Base-by-base conservation (phyloP, 257 asterid genomes). In the Solanum chmielewskii region DNA sequence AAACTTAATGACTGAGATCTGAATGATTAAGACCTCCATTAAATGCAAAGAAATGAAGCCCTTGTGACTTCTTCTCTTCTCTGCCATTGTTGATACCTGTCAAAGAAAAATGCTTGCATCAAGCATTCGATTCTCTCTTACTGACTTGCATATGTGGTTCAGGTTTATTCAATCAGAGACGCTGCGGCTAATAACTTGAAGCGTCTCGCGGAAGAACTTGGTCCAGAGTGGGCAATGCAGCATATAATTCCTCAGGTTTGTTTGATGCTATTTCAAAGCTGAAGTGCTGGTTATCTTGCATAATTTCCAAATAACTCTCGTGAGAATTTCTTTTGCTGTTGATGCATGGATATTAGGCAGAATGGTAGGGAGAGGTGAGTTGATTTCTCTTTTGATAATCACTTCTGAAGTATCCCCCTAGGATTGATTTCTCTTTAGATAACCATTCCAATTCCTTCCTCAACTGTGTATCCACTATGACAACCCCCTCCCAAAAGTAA, bases 221-320 rank as follows among this genome's bases (percentile, higher is more conserved):
- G 94, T 85, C 94, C 93, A 7, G 93, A 92, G 68, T 92, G 94
- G 94, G 93, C 93, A 73, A 91, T 91, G 91, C 94, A 93, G 81
- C 95, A 93, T 86, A 92, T 93, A 75, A 62, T 93, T 89, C 95
- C 96, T 16, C 96, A 93, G 94, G 96, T 92, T 84, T 86, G 89
- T 47, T 47, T 45, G 16, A 64, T 14, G 74, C 37, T 35, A 37
- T 35, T 41, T 45, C 35, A n/a, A 16, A 41, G 9, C 21, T 37
- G 37, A 37, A 41, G 42, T 81, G 77, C 69, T 59, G 37, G 3
- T 41, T 71, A 15, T 49, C 73, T 60, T 42, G 82, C 52, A 74
- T 37, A 1, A 23, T 33, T 73, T 37, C 45, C 25, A 39, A 39
- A 20, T 23, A 75, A 21, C 33, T 39, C 15, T 7, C 4, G 56